phyloP scores from a whole-genome alignment of 345 rosid species.

The Trapa bicornis region DNA sequence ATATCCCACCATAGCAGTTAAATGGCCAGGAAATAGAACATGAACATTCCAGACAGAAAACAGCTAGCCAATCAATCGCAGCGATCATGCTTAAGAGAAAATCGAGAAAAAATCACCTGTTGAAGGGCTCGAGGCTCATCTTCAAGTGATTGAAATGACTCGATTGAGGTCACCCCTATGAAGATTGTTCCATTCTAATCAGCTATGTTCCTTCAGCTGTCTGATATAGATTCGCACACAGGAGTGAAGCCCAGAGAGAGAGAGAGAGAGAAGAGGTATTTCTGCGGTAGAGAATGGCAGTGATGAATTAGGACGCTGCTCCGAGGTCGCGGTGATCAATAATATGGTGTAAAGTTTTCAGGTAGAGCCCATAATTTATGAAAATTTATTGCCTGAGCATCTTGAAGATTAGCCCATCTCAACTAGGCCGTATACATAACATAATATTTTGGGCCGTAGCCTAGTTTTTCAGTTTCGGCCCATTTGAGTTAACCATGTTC shows the following conservation, averaged over 20 bases:
- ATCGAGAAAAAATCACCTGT: slow-evolving; percentile 16
- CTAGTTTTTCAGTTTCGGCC: not conserved
- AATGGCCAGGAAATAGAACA: not conserved
- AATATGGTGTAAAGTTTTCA: not conserved
- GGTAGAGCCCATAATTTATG: not conserved
- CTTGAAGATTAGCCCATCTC: too few relatives aligned
- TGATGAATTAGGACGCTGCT: not conserved
- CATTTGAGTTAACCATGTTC: not conserved
- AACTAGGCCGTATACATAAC: not conserved
- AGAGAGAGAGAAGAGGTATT: not conserved
- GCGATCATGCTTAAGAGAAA: not conserved
- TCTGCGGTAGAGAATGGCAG: not conserved
- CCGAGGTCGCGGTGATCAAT: not conserved
- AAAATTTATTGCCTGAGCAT: too few relatives aligned
- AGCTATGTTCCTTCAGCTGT: not conserved
- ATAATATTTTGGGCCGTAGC: too few relatives aligned
- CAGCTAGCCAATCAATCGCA: not conserved
- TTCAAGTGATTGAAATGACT: not conserved
- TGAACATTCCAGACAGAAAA: not conserved
- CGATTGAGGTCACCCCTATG: not conserved
- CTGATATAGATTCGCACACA: not conserved
- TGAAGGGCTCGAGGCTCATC: slow-evolving; percentile 41
- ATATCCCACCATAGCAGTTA: not conserved
- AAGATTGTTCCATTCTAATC: not conserved
- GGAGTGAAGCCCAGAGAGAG: not conserved